Percentiles rank a stretch among this genome's conserved stretches.
Conservation (phyloP, 371 early-diverging fungal genomes). For the Rhizopus arrhizus region DNA sequence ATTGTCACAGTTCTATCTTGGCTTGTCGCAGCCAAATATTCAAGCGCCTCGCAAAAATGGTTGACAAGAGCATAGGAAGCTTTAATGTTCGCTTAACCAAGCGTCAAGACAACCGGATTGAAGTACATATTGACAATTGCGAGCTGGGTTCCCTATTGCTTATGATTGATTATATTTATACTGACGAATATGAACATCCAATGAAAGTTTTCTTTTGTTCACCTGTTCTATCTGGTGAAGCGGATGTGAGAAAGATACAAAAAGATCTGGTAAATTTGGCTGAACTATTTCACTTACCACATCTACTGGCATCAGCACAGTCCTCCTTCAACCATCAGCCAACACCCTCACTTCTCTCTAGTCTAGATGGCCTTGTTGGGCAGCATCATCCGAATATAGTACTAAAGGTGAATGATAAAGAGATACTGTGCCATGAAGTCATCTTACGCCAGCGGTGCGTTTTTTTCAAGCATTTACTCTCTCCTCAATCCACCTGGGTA, state of each 20-base stretch:
- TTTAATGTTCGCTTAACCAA: not conserved
- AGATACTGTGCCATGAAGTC: slow-evolving; percentile 54
- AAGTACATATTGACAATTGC: slow-evolving; percentile 23
- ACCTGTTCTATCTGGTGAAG: slow-evolving; percentile 19
- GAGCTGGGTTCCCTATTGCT: slow-evolving; percentile 29
- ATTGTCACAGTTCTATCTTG: slow-evolving; percentile 50
- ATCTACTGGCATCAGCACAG: slow-evolving; percentile 29
- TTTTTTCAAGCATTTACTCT: slow-evolving; percentile 66
- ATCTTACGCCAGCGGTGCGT: slow-evolving; percentile 65
- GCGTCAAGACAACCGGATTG: slow-evolving; percentile 2
- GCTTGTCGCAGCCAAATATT: slow-evolving; percentile 31
- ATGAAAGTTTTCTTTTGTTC: slow-evolving; percentile 31
- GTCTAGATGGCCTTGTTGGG: not conserved
- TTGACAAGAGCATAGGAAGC: not conserved
- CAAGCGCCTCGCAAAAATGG: slow-evolving; percentile 12
- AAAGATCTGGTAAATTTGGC: slow-evolving; percentile 38
- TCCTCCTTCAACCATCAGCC: slow-evolving; percentile 34
- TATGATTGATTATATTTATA: slow-evolving; percentile 44
- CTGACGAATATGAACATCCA: slow-evolving; percentile 38
- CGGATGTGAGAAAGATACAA: slow-evolving; percentile 23
- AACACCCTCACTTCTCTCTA: slow-evolving; percentile 12
- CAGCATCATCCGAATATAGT: slow-evolving; percentile 37
- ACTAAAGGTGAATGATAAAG: slow-evolving; percentile 38
- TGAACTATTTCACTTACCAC: slow-evolving; percentile 28
- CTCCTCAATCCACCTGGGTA: slow-evolving; percentile 58